phyloP scores from a whole-genome alignment of 495 filamentous ascomycete species.

The Neurospora sp. region DNA sequence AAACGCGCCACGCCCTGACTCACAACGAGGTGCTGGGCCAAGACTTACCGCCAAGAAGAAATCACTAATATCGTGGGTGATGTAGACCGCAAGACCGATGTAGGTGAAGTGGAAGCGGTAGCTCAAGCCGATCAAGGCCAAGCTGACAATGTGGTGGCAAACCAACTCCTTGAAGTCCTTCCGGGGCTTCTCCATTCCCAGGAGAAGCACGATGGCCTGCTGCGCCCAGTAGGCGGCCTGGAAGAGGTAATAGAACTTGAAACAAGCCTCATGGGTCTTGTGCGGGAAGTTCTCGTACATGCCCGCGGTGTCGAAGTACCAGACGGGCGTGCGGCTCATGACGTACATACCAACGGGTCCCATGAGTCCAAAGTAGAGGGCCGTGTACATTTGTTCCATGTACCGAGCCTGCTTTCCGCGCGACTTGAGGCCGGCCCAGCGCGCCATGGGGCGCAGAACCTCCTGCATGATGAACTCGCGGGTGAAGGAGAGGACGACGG shows the following conservation, averaged over 20 bases:
- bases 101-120: constrained; percentile 98
- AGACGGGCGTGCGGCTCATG: constrained; percentile 84
- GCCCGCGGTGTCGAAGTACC: constrained; percentile 88
- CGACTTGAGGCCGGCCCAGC: constrained; percentile 56
- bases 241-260: constrained; percentile 96
- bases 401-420: constrained; percentile 80
- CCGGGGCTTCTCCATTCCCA: constrained; percentile 87
- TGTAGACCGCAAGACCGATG: constrained; percentile 94
- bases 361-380: constrained; percentile 82
- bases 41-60: constrained; percentile 88
- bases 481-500: constrained; percentile 78
- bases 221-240: constrained; percentile 96
- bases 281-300: constrained; percentile 95
- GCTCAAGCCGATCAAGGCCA: constrained; percentile 78
- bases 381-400: constrained; percentile 97
- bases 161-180: constrained; percentile 97
- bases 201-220: constrained; percentile 79
- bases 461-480: constrained; percentile 97
- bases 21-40: neutral
- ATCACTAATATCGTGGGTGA: constrained; percentile 91
- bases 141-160: constrained; percentile 83
- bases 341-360: constrained; percentile 85
- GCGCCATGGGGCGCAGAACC: constrained; percentile 68
- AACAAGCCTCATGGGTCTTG: constrained; percentile 66
- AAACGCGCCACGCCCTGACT: neutral